Conservation (phyloP, 2,329 filamentous ascomycete genomes). For the Cryphonectria naterciae region DNA sequence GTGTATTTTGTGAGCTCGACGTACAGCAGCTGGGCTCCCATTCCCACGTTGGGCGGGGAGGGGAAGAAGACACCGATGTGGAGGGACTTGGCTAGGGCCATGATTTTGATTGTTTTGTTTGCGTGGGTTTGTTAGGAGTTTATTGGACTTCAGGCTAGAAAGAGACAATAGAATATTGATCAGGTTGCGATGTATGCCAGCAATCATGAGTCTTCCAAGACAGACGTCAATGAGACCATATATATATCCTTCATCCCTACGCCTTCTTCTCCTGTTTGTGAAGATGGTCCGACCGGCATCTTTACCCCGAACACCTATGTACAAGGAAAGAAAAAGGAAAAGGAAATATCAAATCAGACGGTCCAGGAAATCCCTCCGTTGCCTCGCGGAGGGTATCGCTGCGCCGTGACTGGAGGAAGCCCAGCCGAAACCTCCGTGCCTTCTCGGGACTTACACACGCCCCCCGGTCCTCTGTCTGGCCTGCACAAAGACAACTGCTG, state of each 20-base stretch:
- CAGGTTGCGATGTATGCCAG: neutral
- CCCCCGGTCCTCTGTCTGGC: neutral
- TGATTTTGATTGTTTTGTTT: neutral
- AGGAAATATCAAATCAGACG: neutral
- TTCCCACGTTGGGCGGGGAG: conserved; percentile 9
- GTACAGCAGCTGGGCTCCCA: conserved; percentile 47
- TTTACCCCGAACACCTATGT: neutral
- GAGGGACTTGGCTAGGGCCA: conserved; percentile 35
- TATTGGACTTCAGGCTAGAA: neutral
- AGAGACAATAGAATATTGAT: neutral
- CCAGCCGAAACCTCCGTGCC: conserved; percentile 19
- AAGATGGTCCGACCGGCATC: neutral
- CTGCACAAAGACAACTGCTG: neutral
- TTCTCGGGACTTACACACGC: conserved; percentile 20
- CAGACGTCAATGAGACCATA: too few relatives aligned
- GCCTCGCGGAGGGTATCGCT: conserved; percentile 1
- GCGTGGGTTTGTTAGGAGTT: neutral
- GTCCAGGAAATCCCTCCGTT: neutral
- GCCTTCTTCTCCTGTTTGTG: neutral
- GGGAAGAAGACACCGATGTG: conserved; percentile 58
- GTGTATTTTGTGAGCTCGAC: neutral
- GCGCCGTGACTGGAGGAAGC: conserved; percentile 19
- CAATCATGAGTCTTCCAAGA: neutral
- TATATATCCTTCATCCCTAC: neutral
- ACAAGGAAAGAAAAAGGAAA: neutral